phyloP scores from a whole-genome alignment of 2,329 filamentous ascomycete species.

The Calonectria pseudoturangicola region DNA sequence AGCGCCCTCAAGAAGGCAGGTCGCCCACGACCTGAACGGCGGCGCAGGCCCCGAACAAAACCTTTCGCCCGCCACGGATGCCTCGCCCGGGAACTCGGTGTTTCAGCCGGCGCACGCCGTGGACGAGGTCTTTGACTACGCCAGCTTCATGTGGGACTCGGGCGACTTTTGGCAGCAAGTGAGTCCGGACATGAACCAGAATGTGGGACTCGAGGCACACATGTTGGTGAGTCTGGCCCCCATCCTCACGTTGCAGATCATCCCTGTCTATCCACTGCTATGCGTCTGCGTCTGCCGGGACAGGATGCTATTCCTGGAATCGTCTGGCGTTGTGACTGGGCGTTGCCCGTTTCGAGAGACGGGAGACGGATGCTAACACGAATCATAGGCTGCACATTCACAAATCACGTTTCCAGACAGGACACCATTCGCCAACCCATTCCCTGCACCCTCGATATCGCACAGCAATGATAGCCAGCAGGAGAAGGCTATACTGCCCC shows the following conservation, averaged over 20 bases:
- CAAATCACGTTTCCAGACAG: conserved; percentile 52
- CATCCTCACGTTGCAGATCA: conserved; percentile 22
- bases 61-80: conserved; percentile 55
- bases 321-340: background rate
- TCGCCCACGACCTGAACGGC: conserved; percentile 29
- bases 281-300: conserved; percentile 24
- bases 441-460: conserved; percentile 47
- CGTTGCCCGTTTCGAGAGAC: background rate
- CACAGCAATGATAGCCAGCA: conserved; percentile 48
- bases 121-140: conserved; percentile 67
- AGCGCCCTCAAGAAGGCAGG: conserved; percentile 46
- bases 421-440: conserved; percentile 45
- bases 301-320: background rate
- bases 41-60: conserved; percentile 45
- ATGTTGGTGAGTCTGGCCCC: conserved; percentile 46
- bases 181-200: conserved; percentile 51
- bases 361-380: background rate
- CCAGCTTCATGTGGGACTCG: conserved; percentile 69
- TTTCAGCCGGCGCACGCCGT: conserved; percentile 58
- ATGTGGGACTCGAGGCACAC: conserved; percentile 50
- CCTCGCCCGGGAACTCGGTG: conserved; percentile 52
- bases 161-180: conserved; percentile 60
- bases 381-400: conserved; percentile 45
- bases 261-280: conserved; percentile 33
- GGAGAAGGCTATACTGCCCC: conserved; percentile 33